Conservation (phyloP, 2,329 filamentous ascomycete genomes). For the Fusarium devonianum region DNA sequence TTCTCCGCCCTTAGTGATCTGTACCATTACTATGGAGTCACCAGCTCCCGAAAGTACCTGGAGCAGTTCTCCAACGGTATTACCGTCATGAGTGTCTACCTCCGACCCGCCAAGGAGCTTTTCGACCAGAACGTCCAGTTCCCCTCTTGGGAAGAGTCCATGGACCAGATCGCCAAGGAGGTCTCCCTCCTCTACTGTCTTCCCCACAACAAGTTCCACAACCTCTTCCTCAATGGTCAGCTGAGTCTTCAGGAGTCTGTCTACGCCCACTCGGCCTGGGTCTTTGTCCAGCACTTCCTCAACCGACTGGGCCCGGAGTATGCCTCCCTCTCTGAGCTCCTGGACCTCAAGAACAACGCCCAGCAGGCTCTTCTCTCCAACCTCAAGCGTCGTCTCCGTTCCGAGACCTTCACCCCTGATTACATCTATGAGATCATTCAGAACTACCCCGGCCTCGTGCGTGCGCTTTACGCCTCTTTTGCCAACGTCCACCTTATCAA, state of each 20-base stretch:
- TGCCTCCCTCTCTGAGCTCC: conserved; percentile 79
- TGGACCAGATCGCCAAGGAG: conserved; percentile 99
- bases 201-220: conserved; percentile 95
- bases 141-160: conserved; percentile 90
- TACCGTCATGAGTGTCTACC: conserved; percentile 94
- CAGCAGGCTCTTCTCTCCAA: conserved; percentile 90
- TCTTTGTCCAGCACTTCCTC: conserved; percentile 97
- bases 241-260: conserved; percentile 96
- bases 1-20: conserved; percentile 96
- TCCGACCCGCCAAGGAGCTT: conserved; percentile 72
- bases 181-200: conserved; percentile 97
- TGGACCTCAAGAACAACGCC: conserved; percentile 81
- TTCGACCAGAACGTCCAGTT: conserved; percentile 54
- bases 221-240: conserved; percentile 82
- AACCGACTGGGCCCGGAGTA: conserved; percentile 95
- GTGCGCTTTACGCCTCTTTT: conserved; percentile 89
- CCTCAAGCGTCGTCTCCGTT: conserved; percentile 92
- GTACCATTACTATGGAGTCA: conserved; percentile 98
- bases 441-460: conserved; percentile 85
- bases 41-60: conserved; percentile 95
- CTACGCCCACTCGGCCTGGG: conserved; percentile 96
- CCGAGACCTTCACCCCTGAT: conserved; percentile 96
- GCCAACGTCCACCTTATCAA: conserved; percentile 79
- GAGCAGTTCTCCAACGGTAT: conserved; percentile 99
- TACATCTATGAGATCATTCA: conserved; percentile 98